These are phyloP conservation scores for Halteria grandinella DNA, from an alignment of 73 alveolate species.

Conservation along the genomic window DNA sequence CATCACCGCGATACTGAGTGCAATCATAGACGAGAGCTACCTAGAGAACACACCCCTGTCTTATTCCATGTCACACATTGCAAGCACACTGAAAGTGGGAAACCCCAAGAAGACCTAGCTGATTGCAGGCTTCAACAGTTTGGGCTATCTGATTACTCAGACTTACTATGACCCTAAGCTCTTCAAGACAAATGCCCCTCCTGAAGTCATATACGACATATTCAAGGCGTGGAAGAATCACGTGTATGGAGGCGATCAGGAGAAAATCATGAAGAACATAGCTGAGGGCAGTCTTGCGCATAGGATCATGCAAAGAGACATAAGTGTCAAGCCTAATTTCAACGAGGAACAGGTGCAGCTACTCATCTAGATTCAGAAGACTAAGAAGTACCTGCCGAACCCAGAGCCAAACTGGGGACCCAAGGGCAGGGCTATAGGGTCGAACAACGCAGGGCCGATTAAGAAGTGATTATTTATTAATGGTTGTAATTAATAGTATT, in stretches of 20 bases:
- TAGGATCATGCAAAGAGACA: constrained; percentile 29
- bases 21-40: constrained; percentile 76
- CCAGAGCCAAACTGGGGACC: constrained; percentile 65
- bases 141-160: constrained; percentile 79
- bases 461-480: neutral
- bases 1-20: constrained; percentile 72
- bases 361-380: neutral
- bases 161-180: constrained; percentile 83
- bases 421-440: constrained; percentile 32
- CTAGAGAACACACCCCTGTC: constrained; percentile 27
- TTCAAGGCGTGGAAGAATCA: constrained; percentile 62
- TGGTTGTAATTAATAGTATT: neutral
- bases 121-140: constrained; percentile 80
- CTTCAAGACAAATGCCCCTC: constrained; percentile 92
- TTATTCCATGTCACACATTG: constrained; percentile 68
- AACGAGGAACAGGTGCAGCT: neutral
- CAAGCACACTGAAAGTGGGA: constrained; percentile 5
- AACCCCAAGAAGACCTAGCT: constrained; percentile 76
- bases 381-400: constrained; percentile 34
- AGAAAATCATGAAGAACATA: constrained; percentile 9
- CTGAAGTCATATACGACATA: constrained; percentile 85
- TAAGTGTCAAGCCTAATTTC: constrained; percentile 18
- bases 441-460: no score
- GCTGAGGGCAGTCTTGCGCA: neutral
- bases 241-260: constrained; percentile 3